Base-by-base conservation (phyloP, 2,329 filamentous ascomycete species). In the Zymoseptoria ardabiliae region DNA sequence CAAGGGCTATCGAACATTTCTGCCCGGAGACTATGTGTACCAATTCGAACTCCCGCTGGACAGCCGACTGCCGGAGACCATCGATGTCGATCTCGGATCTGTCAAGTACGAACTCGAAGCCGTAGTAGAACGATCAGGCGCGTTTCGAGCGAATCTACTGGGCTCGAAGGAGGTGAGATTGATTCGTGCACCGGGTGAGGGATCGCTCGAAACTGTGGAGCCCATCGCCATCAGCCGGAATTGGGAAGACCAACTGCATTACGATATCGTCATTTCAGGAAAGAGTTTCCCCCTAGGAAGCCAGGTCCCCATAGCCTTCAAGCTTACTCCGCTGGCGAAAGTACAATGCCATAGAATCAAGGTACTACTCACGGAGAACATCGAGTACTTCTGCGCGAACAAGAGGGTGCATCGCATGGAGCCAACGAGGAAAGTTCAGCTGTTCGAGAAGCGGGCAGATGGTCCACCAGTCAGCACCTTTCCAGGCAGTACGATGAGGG, bases 181-280 rank as follows among this genome's bases (percentile, higher is more conserved):
- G 53, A 90, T 96, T 56, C 87, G 92, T 51, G 86, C 94, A 3
- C 92, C 92, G 0, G 85, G 93, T 54, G 91, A 96, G 74, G 84
- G 91, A 52, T 96, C 91, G 0, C 79, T 96, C 22, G 92, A 97
- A 73, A 91, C 91, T 73, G 88, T 91, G 23, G 92, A 97, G 71
- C 92, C 92, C 2, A 96, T 97, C 68, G 93, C 91, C 10, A 96
- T 97, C 69, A 93, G 89, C 64, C 82, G 92, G 20, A 91, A 90
- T 63, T 97, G 92, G 92, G 92, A 97, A 72, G 91, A 97, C 66
- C 92, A 96, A 70, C 79, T 97, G 30, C 91, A 95, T 70, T 97
- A 97, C 75, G 92, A 97, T 69, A 96, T 97, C 66, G 87, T 96
- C 71, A 96, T 97, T 57, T 96, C 91, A 1, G 92, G 92, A 57